Base-by-base conservation (phyloP, 192 early-diverging fungal genomes). In the Lobosporangium transversale region DNA sequence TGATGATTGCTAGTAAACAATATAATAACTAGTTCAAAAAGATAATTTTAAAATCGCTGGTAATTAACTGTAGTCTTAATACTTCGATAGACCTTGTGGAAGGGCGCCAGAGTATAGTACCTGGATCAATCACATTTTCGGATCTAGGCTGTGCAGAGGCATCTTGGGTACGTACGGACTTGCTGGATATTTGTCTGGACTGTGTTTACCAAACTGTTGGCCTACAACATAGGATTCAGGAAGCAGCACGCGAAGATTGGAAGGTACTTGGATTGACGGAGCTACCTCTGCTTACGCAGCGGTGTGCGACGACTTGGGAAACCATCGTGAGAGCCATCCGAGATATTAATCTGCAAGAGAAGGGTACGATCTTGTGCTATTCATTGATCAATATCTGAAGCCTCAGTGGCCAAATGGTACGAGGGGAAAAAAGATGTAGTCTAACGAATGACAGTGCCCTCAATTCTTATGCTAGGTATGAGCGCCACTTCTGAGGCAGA, bases 41-140 rank as follows among this genome's bases (percentile, higher is more conserved):
- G n/a, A n/a, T n/a, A n/a, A n/a, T n/a, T n/a, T n/a, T n/a, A n/a
- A n/a, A n/a, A n/a, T n/a, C n/a, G n/a, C n/a, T n/a, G n/a, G n/a
- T n/a, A n/a, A n/a, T n/a, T n/a, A n/a, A n/a, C n/a, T n/a, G n/a
- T n/a, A n/a, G n/a, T n/a, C n/a, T n/a, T n/a, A n/a, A n/a, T n/a
- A n/a, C n/a, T n/a, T n/a, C n/a, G 4, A 27, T 29, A 61, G 69
- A 71, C 9, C 69, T 71, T 47, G 54, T 71, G 1, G 69, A 71
- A 15, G 69, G 69, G 15, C 33, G 54, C 1, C 33, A 50, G 37
- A 37, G 18, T 32, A 71, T 71, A 52, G 69, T 58, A 3, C 69
- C 69, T 30, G 69, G 69, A 31, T 43, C 69, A 43, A 71, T 71
- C 2, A 56, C 69, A 17, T 71, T 71, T 52, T 21, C 59, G 18